phyloP scores from a whole-genome alignment of 345 rosid species.

The Cardiospermum halicacabum region DNA sequence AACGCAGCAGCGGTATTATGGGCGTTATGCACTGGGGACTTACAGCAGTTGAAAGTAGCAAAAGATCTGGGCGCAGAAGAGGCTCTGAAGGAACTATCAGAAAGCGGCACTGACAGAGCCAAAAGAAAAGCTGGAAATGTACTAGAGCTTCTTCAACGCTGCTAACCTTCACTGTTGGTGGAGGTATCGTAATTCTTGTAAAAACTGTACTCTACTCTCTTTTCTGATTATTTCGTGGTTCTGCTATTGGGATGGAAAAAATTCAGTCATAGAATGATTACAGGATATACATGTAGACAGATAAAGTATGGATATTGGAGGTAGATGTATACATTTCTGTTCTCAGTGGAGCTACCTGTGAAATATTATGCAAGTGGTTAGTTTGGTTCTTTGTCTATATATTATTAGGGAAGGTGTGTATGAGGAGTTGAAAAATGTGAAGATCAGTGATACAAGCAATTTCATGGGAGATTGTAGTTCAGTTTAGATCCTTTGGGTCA shows the following conservation, averaged over 20 bases:
- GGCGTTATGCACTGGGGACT: slow-evolving; percentile 66
- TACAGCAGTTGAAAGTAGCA: slow-evolving; percentile 57
- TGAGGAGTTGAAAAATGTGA: neutral
- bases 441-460: neutral
- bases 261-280: neutral
- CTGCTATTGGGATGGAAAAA: neutral
- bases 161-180: neutral
- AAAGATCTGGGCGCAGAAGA: slow-evolving; percentile 70
- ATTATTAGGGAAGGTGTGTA: neutral
- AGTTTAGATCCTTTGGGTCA: neutral
- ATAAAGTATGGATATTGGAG: neutral
- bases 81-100: slow-evolving; percentile 68
- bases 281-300: neutral
- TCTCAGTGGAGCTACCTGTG: neutral
- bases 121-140: slow-evolving; percentile 87
- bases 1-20: slow-evolving; percentile 84
- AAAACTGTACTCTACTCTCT: no score
- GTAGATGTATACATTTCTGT: neutral
- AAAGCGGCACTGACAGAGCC: slow-evolving; percentile 93
- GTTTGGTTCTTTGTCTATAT: neutral
- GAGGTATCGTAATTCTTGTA: neutral
- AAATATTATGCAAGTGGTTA: neutral
- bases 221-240: neutral
- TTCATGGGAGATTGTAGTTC: neutral
- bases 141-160: slow-evolving; percentile 62